Evolutionary conservation across 164 flowering plant genomes (phyloP).

Genomic region (Malania oleifera): DNA sequence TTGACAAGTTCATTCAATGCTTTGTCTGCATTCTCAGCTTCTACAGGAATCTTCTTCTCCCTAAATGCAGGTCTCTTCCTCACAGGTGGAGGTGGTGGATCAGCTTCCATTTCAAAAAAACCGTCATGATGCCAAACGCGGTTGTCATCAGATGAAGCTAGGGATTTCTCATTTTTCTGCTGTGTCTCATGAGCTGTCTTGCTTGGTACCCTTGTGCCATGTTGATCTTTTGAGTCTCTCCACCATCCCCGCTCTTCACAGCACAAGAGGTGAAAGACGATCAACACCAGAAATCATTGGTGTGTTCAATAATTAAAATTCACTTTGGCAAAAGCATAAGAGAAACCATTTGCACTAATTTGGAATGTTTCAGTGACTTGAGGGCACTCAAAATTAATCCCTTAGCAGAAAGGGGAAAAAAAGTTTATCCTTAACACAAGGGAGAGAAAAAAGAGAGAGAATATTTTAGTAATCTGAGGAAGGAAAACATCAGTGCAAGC

Average conservation of each 20-base stretch:
- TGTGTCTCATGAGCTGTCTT: conserved; percentile 21
- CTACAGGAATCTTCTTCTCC: conserved; percentile 58
- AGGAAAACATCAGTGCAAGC: too few species aligned
- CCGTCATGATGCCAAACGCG: conserved; percentile 68
- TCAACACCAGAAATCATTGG: too few species aligned
- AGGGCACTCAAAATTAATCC: too few species aligned
- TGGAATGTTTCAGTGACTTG: too few species aligned
- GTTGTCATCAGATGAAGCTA: conserved; percentile 27
- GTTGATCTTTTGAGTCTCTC: conserved; percentile 42
- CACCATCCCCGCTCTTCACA: conserved; percentile 55
- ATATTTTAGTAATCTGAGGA: too few species aligned
- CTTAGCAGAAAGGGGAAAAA: too few species aligned
- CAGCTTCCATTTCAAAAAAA: conserved; percentile 49
- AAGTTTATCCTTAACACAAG: too few species aligned
- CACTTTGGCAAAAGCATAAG: too few species aligned
- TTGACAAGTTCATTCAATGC: conserved; percentile 27
- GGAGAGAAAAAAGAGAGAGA: too few species aligned
- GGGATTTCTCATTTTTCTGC: conserved; percentile 39
- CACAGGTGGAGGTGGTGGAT: conserved; percentile 35
- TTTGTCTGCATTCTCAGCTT: conserved; percentile 30
- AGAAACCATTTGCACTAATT: too few species aligned
- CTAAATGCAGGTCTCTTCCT: conserved; percentile 85
- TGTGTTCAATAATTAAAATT: too few species aligned
- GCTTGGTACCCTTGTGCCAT: conserved; percentile 23
- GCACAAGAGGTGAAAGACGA: too few species aligned